Percentiles rank a stretch among this genome's conserved stretches.
Evolutionary conservation across 2,329 filamentous ascomycete genomes (phyloP).

Genomic region (Venturia nashicola): DNA sequence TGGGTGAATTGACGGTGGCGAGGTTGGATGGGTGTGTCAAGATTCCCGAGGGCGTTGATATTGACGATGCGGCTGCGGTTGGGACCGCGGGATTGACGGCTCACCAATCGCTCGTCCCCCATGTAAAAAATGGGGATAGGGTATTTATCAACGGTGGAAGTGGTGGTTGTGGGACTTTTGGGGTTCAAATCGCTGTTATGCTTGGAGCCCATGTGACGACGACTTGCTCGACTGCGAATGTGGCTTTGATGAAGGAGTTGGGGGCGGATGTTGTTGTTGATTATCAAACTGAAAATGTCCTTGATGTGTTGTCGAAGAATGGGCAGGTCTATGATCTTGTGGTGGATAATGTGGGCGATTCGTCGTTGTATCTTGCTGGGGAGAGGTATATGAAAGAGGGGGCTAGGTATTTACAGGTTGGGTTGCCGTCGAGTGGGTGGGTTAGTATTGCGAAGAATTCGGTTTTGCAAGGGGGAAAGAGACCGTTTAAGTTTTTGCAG

Average conservation of each 20-base stretch:
- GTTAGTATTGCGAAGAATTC: constrained; percentile 20
- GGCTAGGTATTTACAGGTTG: constrained; percentile 35
- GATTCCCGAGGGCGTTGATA: constrained; percentile 18
- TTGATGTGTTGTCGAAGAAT: constrained; percentile 32
- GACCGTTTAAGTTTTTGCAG: constrained; percentile 17
- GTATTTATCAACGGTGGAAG: constrained; percentile 10
- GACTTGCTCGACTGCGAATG: constrained; percentile 46
- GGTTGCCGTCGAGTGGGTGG: constrained; percentile 10
- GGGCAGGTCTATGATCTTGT: constrained; percentile 39
- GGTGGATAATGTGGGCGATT: constrained; percentile 46
- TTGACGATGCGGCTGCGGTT: constrained; percentile 24
- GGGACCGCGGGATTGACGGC: constrained; percentile 27
- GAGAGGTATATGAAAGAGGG: constrained; percentile 37
- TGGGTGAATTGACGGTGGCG: constrained; percentile 26
- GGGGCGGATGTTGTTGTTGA: constrained; percentile 54
- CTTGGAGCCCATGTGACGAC: constrained; percentile 47
- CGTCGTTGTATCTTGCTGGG: constrained; percentile 39
- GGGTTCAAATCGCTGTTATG: constrained; percentile 51
- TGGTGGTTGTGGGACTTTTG: constrained; percentile 48
- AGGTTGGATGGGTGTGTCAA: constrained; percentile 13
- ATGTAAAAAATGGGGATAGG: constrained; percentile 1
- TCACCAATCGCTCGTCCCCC: constrained; percentile 22
- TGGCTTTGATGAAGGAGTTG: constrained; percentile 42
- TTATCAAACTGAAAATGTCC: constrained; percentile 34
- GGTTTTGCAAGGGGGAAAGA: constrained; percentile 38